Base-by-base conservation (phyloP, 805 yeast genomes). In the Allodekkera sacchari region DNA sequence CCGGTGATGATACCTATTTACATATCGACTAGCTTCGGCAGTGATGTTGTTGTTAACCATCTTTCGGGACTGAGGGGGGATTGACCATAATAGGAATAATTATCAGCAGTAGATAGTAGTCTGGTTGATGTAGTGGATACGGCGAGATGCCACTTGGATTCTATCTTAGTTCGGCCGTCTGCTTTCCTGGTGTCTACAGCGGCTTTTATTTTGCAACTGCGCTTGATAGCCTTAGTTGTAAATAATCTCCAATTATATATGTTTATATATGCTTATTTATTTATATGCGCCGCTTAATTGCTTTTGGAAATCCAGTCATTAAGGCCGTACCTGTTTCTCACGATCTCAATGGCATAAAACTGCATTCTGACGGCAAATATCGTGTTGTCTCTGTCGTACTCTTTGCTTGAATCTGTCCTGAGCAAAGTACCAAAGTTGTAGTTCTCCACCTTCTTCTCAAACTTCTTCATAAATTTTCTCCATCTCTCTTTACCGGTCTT, bases 341-440 rank as follows among this genome's bases (percentile, higher is more conserved):
- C 85, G 42, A 92, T 81, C 66, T 92, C 98, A 52, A 87, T 71
- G 34, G 96, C 96, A 49, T 88, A 83, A 55, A 92, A 92, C 63
- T 92, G 97, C 53, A 89, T 74, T 63, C 97, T 78, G 37, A 89
- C 92, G 8, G 68, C 95, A 47, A 92, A 89, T 32, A 87, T 82
- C 28, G 97, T 83, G 36, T 80, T 76, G 28, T 76, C 73, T 61
- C 89, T 84, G 29, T 74, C 72, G 58, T 92, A 92, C 57, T 84
- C 96, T 19, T 66, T 78, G 28, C 61, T 55, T 22, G 82, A 56
- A 42, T 73, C 76, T n/a, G 73, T 61, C 66, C 99, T 79, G 48
- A 92, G 64, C 45, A 92, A 65, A 12, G 97, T 88, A 41, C 99
- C 99, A 55, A 92, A 92, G 62, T 92, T 92, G 64, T 71, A 92